Base-by-base conservation (phyloP, 176 grass and related monocot species). In the Urochloa ruziziensis region DNA sequence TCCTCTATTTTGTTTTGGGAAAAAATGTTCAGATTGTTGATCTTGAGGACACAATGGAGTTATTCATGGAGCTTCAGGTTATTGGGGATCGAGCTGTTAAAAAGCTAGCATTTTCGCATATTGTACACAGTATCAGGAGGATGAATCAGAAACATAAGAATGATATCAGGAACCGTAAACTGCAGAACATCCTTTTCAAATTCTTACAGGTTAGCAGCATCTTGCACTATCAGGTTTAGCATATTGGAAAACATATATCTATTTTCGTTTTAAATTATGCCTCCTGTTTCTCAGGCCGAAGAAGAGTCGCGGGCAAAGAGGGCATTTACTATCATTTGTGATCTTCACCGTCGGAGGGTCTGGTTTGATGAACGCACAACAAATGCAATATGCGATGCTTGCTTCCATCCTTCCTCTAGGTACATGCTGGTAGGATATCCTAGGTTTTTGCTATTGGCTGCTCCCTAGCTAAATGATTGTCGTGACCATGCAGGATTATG, bases 111-210 rank as follows among this genome's bases (percentile, higher is more conserved):
- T 96, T 99, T 85, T 99, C 89, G 3, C 96, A 99, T 92, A 78
- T 94, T 62, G 77, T 98, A 47, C 93, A 96, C 67, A 94, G 83
- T 73, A 94, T 96, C 68, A 89, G 91, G 49, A 92, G 96, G 40
- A 95, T 99, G 93, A 99, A 99, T 74, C 91, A 96, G 74, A 99
- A 92, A 67, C 91, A 94, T 65, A 98, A 96, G 81, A 95, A 98
- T 78, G 91, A 92, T 78, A 34, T 73, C 80, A 89, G 68, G 17
- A 98, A 96, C 61, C 89, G 93, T 23, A 98, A 94, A 82, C 76
- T 98, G 67, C 96, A 98, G 64, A 95, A 94, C 60, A 89, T 83
- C 30, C 74, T 98, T 78, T 98, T 87, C 67, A 82, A 74, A 67
- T 66, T 95, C 68, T 86, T 98, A 66, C 87, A 95, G 93, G 93